phyloP scores from a whole-genome alignment of 345 rosid genomes.

The Isatis tinctoria region DNA sequence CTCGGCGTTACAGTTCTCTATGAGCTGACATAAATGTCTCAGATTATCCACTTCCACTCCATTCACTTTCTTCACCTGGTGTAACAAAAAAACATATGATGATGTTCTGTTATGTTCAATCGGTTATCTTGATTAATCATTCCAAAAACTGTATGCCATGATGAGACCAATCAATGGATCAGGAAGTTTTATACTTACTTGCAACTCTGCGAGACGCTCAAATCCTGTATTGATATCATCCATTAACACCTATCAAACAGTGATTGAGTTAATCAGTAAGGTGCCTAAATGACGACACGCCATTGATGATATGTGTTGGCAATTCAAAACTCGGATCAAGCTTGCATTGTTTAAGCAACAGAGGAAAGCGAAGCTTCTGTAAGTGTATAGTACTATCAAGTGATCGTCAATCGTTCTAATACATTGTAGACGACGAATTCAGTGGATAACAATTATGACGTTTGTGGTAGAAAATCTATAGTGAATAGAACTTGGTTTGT shows the following conservation, averaged over 20 bases:
- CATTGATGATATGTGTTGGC: background rate
- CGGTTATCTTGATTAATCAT: background rate
- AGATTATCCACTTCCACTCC: conserved; percentile 65
- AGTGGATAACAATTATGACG: too few species aligned
- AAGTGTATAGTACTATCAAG: background rate
- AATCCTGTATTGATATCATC: conserved; percentile 88
- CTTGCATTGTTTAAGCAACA: too few species aligned
- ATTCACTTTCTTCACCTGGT: conserved; percentile 78
- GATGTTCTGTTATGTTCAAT: background rate
- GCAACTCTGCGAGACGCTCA: conserved; percentile 84
- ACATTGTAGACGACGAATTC: too few species aligned
- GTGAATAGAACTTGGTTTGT: background rate
- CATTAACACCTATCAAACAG: conserved; percentile 66
- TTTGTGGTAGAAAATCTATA: too few species aligned
- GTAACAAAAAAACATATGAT: background rate
- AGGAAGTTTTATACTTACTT: conserved; percentile 38
- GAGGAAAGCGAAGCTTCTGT: too few species aligned
- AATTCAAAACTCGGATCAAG: background rate
- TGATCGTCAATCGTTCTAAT: background rate
- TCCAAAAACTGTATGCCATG: background rate
- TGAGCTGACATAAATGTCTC: conserved; percentile 65
- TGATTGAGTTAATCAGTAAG: conserved; percentile 10
- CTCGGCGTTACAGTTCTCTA: conserved; percentile 50
- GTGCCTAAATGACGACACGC: background rate
- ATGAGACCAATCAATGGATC: background rate